A percentile compares a stretch with the other conserved stretches of the same genome.
Conservation (phyloP, 2,329 filamentous ascomycete genomes). For the Fusarium pseudoanthophilum region DNA sequence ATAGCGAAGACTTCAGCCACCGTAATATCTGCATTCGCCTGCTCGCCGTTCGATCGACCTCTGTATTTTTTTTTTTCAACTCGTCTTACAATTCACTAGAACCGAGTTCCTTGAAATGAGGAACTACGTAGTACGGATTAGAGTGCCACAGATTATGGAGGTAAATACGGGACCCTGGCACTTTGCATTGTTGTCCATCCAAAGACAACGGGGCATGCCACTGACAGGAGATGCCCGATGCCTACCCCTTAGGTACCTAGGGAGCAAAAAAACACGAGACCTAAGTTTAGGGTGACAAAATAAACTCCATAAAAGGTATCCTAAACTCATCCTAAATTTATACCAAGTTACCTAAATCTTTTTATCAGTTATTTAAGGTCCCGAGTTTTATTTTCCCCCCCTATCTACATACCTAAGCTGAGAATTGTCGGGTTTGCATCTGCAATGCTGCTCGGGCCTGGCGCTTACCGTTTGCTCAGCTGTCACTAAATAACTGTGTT, state of each 20-base stretch:
- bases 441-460: constrained; percentile 11
- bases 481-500: constrained; percentile 2
- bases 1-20: constrained; percentile 27
- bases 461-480: constrained; percentile 13
- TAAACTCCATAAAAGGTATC: no score
- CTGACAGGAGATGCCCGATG: constrained; percentile 19
- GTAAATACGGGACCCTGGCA: constrained; percentile 25
- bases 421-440: neutral
- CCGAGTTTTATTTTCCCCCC: no score
- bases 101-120: constrained; percentile 16
- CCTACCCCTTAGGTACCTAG: neutral
- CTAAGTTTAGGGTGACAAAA: no score
- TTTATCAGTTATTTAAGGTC: no score
- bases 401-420: neutral
- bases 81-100: constrained; percentile 12
- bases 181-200: constrained; percentile 21
- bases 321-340: no score
- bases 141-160: constrained; percentile 35
- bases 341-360: no score
- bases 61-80: constrained; percentile 12
- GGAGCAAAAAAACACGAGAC: no score
- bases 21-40: constrained; percentile 1
- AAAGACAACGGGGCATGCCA: constrained; percentile 15
- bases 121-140: neutral
- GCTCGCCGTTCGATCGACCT: constrained; percentile 32